Evolutionary conservation across 2,329 filamentous ascomycete genomes (phyloP), one percentile per base, ranked within the genome.

Genomic region (Fusarium nelsonii): DNA sequence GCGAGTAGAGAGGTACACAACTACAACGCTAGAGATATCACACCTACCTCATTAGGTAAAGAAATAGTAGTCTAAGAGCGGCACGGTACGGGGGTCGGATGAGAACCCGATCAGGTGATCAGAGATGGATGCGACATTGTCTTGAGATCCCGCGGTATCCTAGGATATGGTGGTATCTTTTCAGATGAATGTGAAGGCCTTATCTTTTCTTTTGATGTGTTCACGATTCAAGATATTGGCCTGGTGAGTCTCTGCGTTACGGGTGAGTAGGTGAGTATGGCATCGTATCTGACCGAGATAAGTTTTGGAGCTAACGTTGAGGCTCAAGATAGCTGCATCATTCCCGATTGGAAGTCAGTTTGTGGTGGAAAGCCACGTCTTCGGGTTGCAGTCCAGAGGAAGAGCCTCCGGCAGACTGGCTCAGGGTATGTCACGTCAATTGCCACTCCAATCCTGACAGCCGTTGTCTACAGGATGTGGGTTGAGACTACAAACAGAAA

Each of bases 101-200:
- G 6, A 11, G 18, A 26, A 45, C 26, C 64, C 63, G 64, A 63
- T 66, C 63, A 66, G 33, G 63, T 66, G 63, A 66, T 34, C 9
- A 2, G 12, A 8, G 12, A 39, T 14, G 0, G n/a, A 20, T 18
- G 37, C 6, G 16, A 32, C 5, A 37, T n/a, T 26, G 18, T n/a
- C 23, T n/a, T 2, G n/a, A 8, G 5, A 51, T 16, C 6, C 23
- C 39, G 20, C 12, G 39, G 6, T 9, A 41, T 41, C 8, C 39
- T 9, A 12, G 34, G 5, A 51, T 39, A 12, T 4, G 12, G 6
- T 6, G 6, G 18, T 37, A 8, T 40, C 34, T 30, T 20, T 20
- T 33, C 28, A 28, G 18, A 15, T 26, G 16, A 30, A 51, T 30
- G 16, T 40, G 12, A 40, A 15, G 6, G 6, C 28, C 33, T 51